Conservation (phyloP, 2,329 filamentous ascomycete genomes). For the Apiospora pterosperma region DNA sequence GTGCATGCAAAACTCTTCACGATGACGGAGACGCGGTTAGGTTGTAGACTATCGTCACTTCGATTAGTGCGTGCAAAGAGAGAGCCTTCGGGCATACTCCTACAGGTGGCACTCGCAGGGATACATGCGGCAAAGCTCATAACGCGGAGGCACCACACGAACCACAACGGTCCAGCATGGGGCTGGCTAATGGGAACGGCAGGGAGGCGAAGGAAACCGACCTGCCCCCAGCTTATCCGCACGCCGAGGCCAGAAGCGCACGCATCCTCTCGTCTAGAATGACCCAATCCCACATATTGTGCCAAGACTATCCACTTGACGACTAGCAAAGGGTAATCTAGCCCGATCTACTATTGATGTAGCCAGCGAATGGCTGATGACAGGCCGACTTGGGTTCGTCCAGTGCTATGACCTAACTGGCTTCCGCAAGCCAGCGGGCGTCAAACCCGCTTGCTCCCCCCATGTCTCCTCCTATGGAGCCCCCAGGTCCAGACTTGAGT, state of each 20-base stretch:
- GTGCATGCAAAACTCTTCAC: slow-evolving; percentile 8
- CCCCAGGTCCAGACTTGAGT: background rate
- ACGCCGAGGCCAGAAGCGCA: slow-evolving; percentile 2
- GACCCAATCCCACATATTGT: slow-evolving; percentile 12
- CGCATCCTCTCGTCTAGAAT: slow-evolving; percentile 14
- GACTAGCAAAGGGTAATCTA: background rate
- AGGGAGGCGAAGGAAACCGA: background rate
- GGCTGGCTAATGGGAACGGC: background rate
- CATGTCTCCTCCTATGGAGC: background rate
- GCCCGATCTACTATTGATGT: background rate
- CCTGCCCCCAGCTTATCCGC: background rate
- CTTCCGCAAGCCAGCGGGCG: background rate
- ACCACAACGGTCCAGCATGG: background rate
- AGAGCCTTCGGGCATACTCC: slow-evolving; percentile 4
- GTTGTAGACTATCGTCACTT: slow-evolving; percentile 14
- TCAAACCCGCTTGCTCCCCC: background rate
- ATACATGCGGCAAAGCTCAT: background rate
- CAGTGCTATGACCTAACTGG: background rate
- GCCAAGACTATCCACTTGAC: background rate
- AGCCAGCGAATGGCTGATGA: background rate
- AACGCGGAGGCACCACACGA: background rate
- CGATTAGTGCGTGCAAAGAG: slow-evolving; percentile 4
- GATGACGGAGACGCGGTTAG: slow-evolving; percentile 15
- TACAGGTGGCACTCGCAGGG: slow-evolving; percentile 5
- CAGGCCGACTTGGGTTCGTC: background rate